Conservation (phyloP, 495 filamentous ascomycete genomes). For the Hypomontagnella submonticulosa region DNA sequence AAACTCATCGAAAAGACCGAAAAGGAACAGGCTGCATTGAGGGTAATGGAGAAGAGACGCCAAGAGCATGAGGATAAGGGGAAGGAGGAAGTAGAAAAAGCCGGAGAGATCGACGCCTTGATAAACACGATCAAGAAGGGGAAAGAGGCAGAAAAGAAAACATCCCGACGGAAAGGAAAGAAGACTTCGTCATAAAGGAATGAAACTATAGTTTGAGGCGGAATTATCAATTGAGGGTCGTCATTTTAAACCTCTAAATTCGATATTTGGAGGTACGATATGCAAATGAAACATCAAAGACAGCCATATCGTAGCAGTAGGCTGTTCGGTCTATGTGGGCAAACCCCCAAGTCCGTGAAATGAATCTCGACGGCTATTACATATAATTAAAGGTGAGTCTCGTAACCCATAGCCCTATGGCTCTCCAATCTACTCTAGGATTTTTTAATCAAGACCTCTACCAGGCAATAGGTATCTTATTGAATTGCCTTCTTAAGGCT, state of each 20-base stretch:
- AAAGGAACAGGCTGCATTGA: slow-evolving; percentile 76
- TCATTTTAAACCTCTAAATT: neutral
- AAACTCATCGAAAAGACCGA: slow-evolving; percentile 83
- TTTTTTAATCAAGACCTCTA: no score
- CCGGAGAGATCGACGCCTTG: slow-evolving; percentile 57
- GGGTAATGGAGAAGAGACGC: slow-evolving; percentile 76
- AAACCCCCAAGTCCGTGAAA: no score
- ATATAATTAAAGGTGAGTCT: no score
- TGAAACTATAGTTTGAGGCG: no score
- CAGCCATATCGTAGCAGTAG: no score
- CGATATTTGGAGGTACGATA: neutral
- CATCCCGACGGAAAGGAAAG: slow-evolving; percentile 53
- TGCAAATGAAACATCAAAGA: neutral
- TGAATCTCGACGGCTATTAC: no score
- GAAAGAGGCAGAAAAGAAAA: slow-evolving; percentile 49
- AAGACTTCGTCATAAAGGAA: slow-evolving; percentile 37
- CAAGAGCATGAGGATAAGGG: slow-evolving; percentile 61
- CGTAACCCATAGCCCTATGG: no score
- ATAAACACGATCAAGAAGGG: slow-evolving; percentile 55
- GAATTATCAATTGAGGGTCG: neutral
- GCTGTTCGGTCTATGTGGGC: no score
- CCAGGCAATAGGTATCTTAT: no score
- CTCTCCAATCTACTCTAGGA: no score
- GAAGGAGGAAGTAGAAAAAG: slow-evolving; percentile 57
- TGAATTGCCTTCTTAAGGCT: no score